Base-by-base conservation (phyloP, 179 eudicot species). In the Corrigiola litoralis region DNA sequence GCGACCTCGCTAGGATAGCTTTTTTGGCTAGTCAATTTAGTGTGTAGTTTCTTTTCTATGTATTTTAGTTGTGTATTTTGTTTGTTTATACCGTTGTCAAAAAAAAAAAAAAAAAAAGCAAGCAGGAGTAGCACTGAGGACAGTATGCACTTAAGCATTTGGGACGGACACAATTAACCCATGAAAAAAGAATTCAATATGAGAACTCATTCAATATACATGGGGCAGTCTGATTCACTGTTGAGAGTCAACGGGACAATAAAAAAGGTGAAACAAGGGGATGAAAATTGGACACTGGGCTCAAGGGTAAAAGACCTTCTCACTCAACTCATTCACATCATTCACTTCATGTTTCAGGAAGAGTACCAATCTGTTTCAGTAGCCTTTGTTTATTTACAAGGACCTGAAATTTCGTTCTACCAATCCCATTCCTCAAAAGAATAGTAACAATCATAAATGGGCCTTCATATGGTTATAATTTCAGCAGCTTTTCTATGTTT, bases 371-470 rank as follows among this genome's bases (percentile, higher is more conserved):
- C 13, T 21, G 23, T 13, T 33, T 23, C 20, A 1, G 2, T 16
- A 24, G 37, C 25, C 44, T 27, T 12, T 6, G 0, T 25, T 4
- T 2, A 24, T 28, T 10, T 52, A 25, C 17, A 12, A 13, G 1
- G 9, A 9, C 37, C 36, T 46, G 23, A 24, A 37, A 20, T 51
- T 28, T 44, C 32, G 54, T 18, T 52, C 25, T 58, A 44, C 25
- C 17, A 23, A 33, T 47, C 25, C 27, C 20, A 38, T 32, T 18
- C 44, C 61, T 69, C 61, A 50, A 75, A 69, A 50, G 67, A 69
- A 69, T 50, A 45, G 46, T 47, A 61, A 48, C 69, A 61, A 73
- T 73, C 68, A 73, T 67, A 73, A 73, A 72, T 66, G 54, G 42
- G n/a, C 11, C 68, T 60, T 61, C 63, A 44, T 42, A 41, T 34